Conservation (phyloP, 768 basidiomycete genomes). For the Podaxis sp. region DNA sequence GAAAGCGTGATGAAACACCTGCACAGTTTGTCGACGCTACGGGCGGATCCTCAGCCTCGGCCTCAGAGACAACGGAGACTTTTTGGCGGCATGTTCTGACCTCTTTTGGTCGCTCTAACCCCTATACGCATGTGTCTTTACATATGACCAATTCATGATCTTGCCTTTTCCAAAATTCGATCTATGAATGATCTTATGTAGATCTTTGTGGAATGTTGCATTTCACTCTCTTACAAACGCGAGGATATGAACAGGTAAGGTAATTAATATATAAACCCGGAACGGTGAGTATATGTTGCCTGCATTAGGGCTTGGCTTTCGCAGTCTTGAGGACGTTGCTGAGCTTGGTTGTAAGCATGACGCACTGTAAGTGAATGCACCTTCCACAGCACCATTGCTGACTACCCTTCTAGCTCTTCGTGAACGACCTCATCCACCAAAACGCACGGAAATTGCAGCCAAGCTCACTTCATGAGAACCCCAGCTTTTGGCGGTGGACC, state of each 20-base stretch:
- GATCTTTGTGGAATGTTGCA: not conserved
- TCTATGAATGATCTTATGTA: not conserved
- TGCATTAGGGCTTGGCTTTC: conserved; percentile 46
- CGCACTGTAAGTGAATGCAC: conserved; percentile 21
- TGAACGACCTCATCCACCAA: no score
- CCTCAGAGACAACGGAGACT: conserved; percentile 76
- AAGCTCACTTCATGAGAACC: no score
- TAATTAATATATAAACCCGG: not conserved
- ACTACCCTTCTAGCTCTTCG: no score
- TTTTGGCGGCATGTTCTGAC: conserved; percentile 72
- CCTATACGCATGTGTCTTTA: not conserved
- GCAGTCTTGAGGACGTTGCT: conserved; percentile 67
- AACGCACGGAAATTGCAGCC: no score
- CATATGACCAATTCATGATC: not conserved
- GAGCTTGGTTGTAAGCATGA: conserved; percentile 94
- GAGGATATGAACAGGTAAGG: conserved; percentile 6
- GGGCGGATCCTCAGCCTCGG: conserved; percentile 75
- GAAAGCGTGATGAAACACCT: conserved; percentile 98
- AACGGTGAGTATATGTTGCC: not conserved
- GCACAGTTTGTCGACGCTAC: conserved; percentile 85
- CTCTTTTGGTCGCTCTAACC: conserved; percentile 10
- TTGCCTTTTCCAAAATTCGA: not conserved
- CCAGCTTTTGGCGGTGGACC: no score
- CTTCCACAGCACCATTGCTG: no score
- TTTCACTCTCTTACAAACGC: not conserved